Base-by-base conservation (phyloP, 257 asterid species). In the Apocynum venetum region DNA sequence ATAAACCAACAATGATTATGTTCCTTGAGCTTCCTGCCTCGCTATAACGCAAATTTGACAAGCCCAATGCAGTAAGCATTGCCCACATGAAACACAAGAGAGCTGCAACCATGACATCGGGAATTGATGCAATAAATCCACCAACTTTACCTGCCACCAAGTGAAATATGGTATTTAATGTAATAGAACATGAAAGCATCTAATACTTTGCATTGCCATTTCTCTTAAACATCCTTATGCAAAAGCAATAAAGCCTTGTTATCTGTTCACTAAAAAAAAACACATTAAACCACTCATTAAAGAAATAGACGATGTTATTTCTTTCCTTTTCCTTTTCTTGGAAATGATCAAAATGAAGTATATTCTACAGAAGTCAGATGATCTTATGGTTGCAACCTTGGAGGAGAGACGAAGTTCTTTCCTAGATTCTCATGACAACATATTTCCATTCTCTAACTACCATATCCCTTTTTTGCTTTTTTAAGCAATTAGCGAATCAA, bases 11-110 rank as follows among this genome's bases (percentile, higher is more conserved):
- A 10, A 96, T 96, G 81, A 96, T 96, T 43, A 96, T 89, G 89
- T 96, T 96, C 79, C 99, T 91, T 2, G 99, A 93, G 86, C 99
- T 96, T 65, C 99, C 99, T 0, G 98, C 97, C 85, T 96, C 99
- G 3, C 99, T 93, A 79, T 96, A 93, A 3, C 99, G 88, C 82
- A 96, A 84, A 71, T 96, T 96, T 55, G 99, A 96, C 86, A 96
- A 80, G 73, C 98, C 99, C 75, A 96, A 77, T 15, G 99, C 99
- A 0, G 97, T 78, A 75, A 96, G 97, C 97, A 93, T 89, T 4
- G 96, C 97, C 97, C 99, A 96, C 93, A 93, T 93, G 83, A 93
- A 89, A 91, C 99, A 96, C 86, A 96, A 82, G 71, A 96, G 94
- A 81, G 96, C 97, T 60, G 99, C 97, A 64, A 93, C 95, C 83